Evolutionary conservation across 257 asterid species (phyloP).

Genomic region (Prunella vulgaris): DNA sequence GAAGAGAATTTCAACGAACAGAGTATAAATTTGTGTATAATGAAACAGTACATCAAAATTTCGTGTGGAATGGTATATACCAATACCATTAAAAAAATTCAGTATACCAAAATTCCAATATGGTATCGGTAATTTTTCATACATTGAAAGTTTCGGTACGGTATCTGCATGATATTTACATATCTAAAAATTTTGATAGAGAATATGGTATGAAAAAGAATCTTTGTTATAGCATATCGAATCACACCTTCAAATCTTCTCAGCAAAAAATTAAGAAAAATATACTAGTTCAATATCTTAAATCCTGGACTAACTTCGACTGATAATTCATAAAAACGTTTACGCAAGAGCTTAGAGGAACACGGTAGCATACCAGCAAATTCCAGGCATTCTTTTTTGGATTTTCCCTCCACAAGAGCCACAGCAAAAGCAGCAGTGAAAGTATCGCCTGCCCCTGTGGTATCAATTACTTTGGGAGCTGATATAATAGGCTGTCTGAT

Average conservation of each 20-base stretch:
- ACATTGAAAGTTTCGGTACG: no score
- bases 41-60: no score
- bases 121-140: no score
- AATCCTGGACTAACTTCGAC: background rate
- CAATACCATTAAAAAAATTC: no score
- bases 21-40: no score
- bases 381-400: constrained; percentile 63
- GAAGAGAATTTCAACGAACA: no score
- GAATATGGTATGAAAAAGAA: no score
- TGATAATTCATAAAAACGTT: background rate
- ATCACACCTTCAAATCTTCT: background rate
- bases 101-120: no score
- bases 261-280: background rate
- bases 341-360: background rate
- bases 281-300: background rate
- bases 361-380: constrained; percentile 59
- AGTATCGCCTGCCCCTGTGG: constrained; percentile 98
- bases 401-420: constrained; percentile 84
- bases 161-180: no score
- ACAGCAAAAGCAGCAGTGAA: constrained; percentile 95
- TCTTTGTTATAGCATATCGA: no score
- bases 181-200: no score
- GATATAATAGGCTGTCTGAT: constrained; percentile 64
- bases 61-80: no score
- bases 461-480: constrained; percentile 77